Evolutionary conservation across 148 eudicot genomes (phyloP), one percentile per base, ranked within the genome.

Genomic region (Cornus florida): DNA sequence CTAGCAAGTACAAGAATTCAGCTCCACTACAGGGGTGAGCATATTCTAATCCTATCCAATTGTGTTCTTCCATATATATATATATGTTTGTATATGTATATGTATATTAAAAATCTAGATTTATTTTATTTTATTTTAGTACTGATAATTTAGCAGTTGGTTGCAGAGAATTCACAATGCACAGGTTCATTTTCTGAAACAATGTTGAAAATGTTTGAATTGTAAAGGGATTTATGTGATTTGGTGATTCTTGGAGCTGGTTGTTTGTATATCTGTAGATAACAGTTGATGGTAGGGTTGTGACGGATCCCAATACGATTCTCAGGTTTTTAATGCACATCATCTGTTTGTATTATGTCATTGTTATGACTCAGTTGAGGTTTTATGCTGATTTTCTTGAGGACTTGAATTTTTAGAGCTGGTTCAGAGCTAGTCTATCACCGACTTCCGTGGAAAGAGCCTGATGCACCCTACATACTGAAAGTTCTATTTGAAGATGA

Each of bases 391-490:
- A 1, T 32, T 70, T 67, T 68, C 46, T 75, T 19, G 67, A 66
- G 81, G 73, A 24, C 57, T 82, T 82, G 46, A 74, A 81, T 72
- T 43, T 80, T 66, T 80, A 91, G 93, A 64, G 84, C 75, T 67
- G 91, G 93, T 72, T 84, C 90, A 68, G 74, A 85, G 70, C 71
- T 93, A 73, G 86, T 81, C 74, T 95, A 95, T 89, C 93, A 89
- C 80, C 90, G 98, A 56, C 90, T 89, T 80, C 93, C 94, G 5
- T 93, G 98, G 97, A 92, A 79, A 78, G 98, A 95, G 73, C 97
- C 97, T 10, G 88, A 93, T 72, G 91, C 93, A 14, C 98, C 98
- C 3, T 88, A 87, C 82, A 77, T 84, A 83, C 86, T 95, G 46
- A 87, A 93, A 80, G 89, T 93, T 70, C 82, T 95, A 65, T 92